Evolutionary conservation across 257 asterid species (phyloP).

Genomic region (Osmanthus fragrans): DNA sequence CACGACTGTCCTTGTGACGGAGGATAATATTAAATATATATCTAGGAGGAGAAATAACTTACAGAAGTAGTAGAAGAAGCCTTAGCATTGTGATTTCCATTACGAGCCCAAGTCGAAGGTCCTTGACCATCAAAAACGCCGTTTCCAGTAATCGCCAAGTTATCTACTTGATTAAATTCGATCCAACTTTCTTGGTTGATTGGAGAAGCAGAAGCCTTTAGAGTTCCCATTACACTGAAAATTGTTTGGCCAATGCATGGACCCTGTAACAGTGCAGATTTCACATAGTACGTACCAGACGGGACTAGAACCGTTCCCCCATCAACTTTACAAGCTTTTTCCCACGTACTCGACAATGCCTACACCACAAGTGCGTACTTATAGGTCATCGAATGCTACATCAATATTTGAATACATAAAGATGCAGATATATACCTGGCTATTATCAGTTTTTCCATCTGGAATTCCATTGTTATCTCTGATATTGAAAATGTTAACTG

Average conservation of each 20-base stretch:
- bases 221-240: conserved; percentile 27
- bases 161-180: conserved; percentile 23
- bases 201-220: conserved; percentile 28
- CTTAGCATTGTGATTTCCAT: conserved; percentile 7
- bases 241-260: conserved; percentile 40
- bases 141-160: conserved; percentile 31
- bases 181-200: conserved; percentile 35
- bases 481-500: conserved; percentile 23
- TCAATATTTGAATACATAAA: not conserved
- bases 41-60: not conserved
- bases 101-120: conserved; percentile 35
- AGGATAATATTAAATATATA: too few relatives aligned
- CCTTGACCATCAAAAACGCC: conserved; percentile 53
- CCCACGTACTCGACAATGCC: conserved; percentile 56
- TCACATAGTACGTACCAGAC: conserved; percentile 36
- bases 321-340: conserved; percentile 38
- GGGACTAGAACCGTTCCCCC: conserved; percentile 46
- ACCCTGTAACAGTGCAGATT: conserved; percentile 37
- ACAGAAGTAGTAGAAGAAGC: conserved; percentile 14
- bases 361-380: not conserved
- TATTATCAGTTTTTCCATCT: conserved; percentile 41
- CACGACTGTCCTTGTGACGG: too few relatives aligned
- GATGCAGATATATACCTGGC: conserved; percentile 27
- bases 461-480: conserved; percentile 46
- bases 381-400: not conserved